These are phyloP conservation scores for Magnolia sinica DNA, from an alignment of 164 flowering plant genomes.

Conservation along the genomic window DNA sequence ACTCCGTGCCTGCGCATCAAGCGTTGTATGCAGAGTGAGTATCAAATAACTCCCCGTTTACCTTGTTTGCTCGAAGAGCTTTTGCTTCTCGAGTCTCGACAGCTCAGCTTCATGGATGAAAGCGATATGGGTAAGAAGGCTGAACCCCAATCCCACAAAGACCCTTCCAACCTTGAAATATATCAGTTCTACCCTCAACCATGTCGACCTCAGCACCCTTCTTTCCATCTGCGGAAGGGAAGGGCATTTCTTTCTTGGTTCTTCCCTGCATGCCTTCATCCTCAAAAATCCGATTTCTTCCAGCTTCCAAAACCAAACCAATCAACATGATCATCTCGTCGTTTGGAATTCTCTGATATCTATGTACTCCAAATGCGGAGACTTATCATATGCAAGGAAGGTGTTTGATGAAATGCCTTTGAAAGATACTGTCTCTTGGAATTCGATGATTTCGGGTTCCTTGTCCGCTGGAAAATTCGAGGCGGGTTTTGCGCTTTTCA, in stretches of 20 bases:
- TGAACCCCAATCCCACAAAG: constrained; percentile 18
- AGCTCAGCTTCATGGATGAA: constrained; percentile 47
- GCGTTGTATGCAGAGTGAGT: no score
- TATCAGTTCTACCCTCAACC: constrained; percentile 20
- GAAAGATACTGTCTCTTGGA: constrained; percentile 80
- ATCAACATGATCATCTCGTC: constrained; percentile 21
- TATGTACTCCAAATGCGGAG: constrained; percentile 53
- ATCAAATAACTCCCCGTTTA: no score
- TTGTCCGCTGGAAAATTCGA: constrained; percentile 34
- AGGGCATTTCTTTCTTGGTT: constrained; percentile 42
- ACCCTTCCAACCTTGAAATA: constrained; percentile 11
- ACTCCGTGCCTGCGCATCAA: no score
- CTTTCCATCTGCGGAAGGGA: constrained; percentile 56
- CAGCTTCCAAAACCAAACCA: background rate
- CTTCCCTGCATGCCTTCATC: constrained; percentile 67
- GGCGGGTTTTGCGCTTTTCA: constrained; percentile 47
- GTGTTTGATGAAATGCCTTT: constrained; percentile 66
- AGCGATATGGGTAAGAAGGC: constrained; percentile 42
- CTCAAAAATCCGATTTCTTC: constrained; percentile 36
- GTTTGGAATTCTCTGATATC: constrained; percentile 71
- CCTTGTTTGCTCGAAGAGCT: no score
- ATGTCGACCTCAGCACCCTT: constrained; percentile 33
- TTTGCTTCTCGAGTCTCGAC: background rate
- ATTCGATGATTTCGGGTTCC: constrained; percentile 56
- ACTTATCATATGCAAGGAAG: constrained; percentile 34